Conservation (phyloP, 2,329 filamentous ascomycete genomes). For the Chaetothyriales sp. region DNA sequence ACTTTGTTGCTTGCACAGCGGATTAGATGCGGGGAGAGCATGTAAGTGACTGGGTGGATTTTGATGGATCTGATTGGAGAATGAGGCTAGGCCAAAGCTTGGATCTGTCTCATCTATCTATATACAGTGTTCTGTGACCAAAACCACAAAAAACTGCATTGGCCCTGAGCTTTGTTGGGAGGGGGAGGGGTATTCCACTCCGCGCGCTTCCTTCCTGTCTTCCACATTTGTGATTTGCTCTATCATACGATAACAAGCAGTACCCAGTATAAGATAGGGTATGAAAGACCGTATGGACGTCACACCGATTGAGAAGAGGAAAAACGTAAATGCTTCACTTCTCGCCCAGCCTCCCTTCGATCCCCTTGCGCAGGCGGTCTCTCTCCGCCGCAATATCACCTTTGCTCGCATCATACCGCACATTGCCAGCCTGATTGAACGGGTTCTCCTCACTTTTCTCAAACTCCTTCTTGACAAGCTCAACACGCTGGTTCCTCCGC, state of each 20-base stretch:
- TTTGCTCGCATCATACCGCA: constrained; percentile 60
- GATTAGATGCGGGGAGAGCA: neutral
- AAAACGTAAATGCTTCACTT: constrained; percentile 11
- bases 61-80: neutral
- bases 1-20: constrained; percentile 48
- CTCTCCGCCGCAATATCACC: constrained; percentile 59
- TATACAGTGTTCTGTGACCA: neutral
- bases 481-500: constrained; percentile 69
- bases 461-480: constrained; percentile 80
- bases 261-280: neutral
- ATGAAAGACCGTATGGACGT: no score
- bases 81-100: neutral
- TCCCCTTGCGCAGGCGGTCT: constrained; percentile 55
- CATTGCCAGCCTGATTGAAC: constrained; percentile 65
- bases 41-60: no score
- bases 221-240: no score
- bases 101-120: neutral
- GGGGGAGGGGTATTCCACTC: neutral
- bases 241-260: neutral
- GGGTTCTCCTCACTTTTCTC: constrained; percentile 91
- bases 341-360: constrained; percentile 52
- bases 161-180: neutral
- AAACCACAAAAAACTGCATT: neutral
- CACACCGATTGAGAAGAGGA: no score
- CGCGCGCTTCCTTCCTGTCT: no score